Percentiles rank a stretch among this genome's conserved stretches.
Evolutionary conservation across 208 protist genomes (phyloP).

Genomic region (Strigomonas culicis): DNA sequence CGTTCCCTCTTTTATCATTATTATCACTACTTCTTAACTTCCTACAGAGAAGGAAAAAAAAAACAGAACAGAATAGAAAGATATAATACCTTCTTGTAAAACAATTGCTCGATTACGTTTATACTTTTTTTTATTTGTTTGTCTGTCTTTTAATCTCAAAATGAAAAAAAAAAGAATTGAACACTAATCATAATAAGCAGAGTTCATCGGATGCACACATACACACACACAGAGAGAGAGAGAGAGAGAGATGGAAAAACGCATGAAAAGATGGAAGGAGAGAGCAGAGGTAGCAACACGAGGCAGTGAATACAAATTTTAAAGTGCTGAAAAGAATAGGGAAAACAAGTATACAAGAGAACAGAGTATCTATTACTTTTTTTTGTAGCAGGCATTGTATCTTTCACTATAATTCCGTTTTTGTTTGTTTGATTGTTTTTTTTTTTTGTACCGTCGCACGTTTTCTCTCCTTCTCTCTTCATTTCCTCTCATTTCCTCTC

Average conservation of each 20-base stretch:
- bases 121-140: conserved; percentile 17
- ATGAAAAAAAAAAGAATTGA: conserved; percentile 3
- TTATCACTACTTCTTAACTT: conserved; percentile 2
- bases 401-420: conserved; percentile 3
- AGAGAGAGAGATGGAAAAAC: background rate
- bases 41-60: background rate
- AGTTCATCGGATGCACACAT: background rate
- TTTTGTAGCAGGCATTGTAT: background rate
- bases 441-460: background rate
- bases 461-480: conserved; percentile 1
- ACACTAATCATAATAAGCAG: background rate
- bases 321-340: conserved; percentile 2
- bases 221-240: background rate
- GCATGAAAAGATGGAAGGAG: background rate
- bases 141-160: conserved; percentile 4
- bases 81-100: background rate
- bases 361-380: background rate
- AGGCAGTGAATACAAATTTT: conserved; percentile 1
- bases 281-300: background rate
- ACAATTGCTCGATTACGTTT: conserved; percentile 11
- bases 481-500: conserved; percentile 4
- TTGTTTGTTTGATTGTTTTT: background rate
- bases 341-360: conserved; percentile 5
- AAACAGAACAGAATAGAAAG: background rate
- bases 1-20: background rate